Conservation (phyloP, 805 yeast species). For the Yamadazyma laniorum region DNA sequence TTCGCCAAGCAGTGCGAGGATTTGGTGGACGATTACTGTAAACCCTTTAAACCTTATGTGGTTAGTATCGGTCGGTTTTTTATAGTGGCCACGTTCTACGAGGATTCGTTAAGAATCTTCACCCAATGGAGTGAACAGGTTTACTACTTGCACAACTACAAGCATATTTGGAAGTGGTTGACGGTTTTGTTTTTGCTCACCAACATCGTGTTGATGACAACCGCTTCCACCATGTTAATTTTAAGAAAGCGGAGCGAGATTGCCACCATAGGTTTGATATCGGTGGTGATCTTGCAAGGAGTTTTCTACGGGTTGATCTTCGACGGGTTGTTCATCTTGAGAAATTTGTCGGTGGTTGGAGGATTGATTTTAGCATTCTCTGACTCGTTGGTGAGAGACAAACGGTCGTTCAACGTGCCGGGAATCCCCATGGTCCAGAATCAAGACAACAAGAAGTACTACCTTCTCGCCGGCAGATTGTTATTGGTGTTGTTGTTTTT, state of each 20-base stretch:
- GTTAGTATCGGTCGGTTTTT: constrained; percentile 87
- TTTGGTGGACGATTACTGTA: constrained; percentile 47
- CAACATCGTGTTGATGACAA: constrained; percentile 68
- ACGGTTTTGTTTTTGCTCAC: constrained; percentile 66
- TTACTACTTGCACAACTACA: constrained; percentile 73
- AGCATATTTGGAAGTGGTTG: constrained; percentile 74
- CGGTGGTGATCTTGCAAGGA: constrained; percentile 80
- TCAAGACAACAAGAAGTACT: constrained; percentile 75
- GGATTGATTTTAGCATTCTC: constrained; percentile 85
- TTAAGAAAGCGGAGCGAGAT: constrained; percentile 63
- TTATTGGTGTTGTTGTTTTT: constrained; percentile 80
- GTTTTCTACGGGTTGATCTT: constrained; percentile 82
- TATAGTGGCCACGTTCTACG: constrained; percentile 90
- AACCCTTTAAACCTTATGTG: constrained; percentile 65
- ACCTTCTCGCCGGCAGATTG: constrained; percentile 83
- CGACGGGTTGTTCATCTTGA: constrained; percentile 76
- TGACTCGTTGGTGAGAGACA: constrained; percentile 79
- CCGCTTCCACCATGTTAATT: constrained; percentile 70
- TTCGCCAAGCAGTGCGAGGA: constrained; percentile 55
- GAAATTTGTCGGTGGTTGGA: constrained; percentile 89
- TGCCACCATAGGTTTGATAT: constrained; percentile 67
- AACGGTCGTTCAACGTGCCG: constrained; percentile 63
- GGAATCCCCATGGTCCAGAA: constrained; percentile 73
- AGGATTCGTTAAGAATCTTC: constrained; percentile 79
- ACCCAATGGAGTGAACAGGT: constrained; percentile 93